phyloP scores from a whole-genome alignment of 2,329 filamentous ascomycete species.

The Fonsecaea multimorphosa region DNA sequence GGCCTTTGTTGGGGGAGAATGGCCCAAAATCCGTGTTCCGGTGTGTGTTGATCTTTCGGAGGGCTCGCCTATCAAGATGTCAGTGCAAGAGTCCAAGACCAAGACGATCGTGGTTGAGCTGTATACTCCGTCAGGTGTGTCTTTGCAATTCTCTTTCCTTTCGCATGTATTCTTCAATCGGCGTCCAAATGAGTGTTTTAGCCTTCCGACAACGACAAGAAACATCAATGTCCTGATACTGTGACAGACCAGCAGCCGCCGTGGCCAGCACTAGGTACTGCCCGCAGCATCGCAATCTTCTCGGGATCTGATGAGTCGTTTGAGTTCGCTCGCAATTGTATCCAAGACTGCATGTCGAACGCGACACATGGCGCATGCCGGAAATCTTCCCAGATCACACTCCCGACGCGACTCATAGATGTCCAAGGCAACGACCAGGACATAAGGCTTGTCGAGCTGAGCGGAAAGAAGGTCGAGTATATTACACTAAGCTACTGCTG shows the following conservation, averaged over 20 bases:
- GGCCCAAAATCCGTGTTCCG: not conserved
- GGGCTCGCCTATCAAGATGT: not conserved
- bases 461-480: not conserved
- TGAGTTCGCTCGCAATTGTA: not conserved
- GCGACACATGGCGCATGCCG: not conserved
- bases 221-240: not conserved
- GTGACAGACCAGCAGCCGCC: not conserved
- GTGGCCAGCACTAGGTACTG: not conserved
- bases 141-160: not conserved
- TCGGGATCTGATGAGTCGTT: not conserved
- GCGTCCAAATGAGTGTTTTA: not conserved
- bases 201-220: not conserved
- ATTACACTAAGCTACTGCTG: slow-evolving; percentile 7
- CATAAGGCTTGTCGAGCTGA: not conserved
- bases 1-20: not conserved
- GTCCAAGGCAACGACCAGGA: not conserved
- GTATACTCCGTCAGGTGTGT: slow-evolving; percentile 3
- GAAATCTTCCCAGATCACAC: not conserved
- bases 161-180: not conserved
- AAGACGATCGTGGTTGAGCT: not conserved
- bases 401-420: not conserved
- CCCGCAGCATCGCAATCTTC: not conserved
- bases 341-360: not conserved
- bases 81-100: not conserved
- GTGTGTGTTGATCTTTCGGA: not conserved